Conservation (phyloP, 225 moss, liverwort and hornwort genomes). For the Physcomitrellopsis africana region DNA sequence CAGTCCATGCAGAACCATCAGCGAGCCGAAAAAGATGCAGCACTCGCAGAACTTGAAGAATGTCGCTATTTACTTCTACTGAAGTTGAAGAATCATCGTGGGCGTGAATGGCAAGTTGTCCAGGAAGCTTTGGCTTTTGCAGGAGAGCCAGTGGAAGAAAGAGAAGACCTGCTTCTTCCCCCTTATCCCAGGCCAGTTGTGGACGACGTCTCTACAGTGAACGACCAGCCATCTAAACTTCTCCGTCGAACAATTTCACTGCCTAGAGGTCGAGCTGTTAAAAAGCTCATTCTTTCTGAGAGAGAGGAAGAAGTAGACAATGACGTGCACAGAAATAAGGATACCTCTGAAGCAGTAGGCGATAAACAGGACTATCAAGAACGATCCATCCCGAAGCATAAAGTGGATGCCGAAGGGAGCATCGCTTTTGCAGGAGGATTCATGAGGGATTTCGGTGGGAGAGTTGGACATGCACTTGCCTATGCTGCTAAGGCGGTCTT, state of each 20-base stretch:
- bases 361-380: slow-evolving; percentile 36
- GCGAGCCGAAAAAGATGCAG: slow-evolving; percentile 59
- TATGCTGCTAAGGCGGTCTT: too few species aligned
- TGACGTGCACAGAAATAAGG: background rate
- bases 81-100: slow-evolving; percentile 66
- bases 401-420: slow-evolving; percentile 18
- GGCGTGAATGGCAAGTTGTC: slow-evolving; percentile 69
- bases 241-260: slow-evolving; percentile 27
- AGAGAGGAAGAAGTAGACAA: slow-evolving; percentile 26
- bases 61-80: slow-evolving; percentile 51
- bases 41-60: slow-evolving; percentile 25
- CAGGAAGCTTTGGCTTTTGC: slow-evolving; percentile 73
- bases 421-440: slow-evolving; percentile 43
- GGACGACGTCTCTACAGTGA: slow-evolving; percentile 34
- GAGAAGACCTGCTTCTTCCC: slow-evolving; percentile 68
- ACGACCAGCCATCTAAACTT: slow-evolving; percentile 39
- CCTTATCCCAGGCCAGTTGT: slow-evolving; percentile 58
- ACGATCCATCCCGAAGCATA: slow-evolving; percentile 32
- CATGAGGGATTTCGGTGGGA: slow-evolving; percentile 40
- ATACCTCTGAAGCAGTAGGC: slow-evolving; percentile 5
- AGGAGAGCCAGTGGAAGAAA: slow-evolving; percentile 69
- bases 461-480: slow-evolving; percentile 29
- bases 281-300: slow-evolving; percentile 44
- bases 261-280: slow-evolving; percentile 46
- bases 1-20: slow-evolving; percentile 69